Base-by-base conservation (phyloP, 257 asterid genomes). In the Nicotiana knightiana region DNA sequence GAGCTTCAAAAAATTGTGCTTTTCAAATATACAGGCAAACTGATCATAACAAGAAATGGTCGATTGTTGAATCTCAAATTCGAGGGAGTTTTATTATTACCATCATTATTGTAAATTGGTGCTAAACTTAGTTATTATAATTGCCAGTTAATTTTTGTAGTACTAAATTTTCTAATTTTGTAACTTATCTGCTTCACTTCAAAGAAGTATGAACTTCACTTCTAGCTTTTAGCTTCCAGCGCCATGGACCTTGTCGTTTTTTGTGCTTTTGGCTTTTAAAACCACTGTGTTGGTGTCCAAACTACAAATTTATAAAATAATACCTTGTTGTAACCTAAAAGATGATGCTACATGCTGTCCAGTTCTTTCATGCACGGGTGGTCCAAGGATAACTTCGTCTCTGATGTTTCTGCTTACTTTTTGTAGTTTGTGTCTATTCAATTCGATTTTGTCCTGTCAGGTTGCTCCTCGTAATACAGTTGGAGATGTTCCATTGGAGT, bases 381-480 rank as follows among this genome's bases (percentile, higher is more conserved):
- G 76, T 68, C 73, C 13, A 15, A 43, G 58, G 33, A 83, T 48
- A 51, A 15, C 15, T 73, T 46, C 21, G 46, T 75, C 63, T 51
- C 33, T 75, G 63, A 43, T 61, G 24, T 63, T 67, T 76, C 78
- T 62, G 32, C 39, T 62, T 39, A 71, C 68, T 11, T 37, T 43
- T 66, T 71, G 21, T n/a, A 8, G 66, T 37, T 67, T 63, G 78
- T 76, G 24, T n/a, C 37, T 2, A 46, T 77, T 82, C 67, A 32
- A 15, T 51, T 48, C 16, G 71, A 54, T 84, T 64, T 81, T 86
- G 32, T 77, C 80, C 3, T 81, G 76, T 71, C 85, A 96, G 99
- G 97, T 93, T 85, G 90, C 90, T 73, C 98, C 99, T 80, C 98
- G 93, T 77, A 96, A 96, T 87, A 96, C 99, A 4, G 59, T 94